Evolutionary conservation across 2,329 filamentous ascomycete species (phyloP).

Genomic region (Ceratocystis cacaofunesta): DNA sequence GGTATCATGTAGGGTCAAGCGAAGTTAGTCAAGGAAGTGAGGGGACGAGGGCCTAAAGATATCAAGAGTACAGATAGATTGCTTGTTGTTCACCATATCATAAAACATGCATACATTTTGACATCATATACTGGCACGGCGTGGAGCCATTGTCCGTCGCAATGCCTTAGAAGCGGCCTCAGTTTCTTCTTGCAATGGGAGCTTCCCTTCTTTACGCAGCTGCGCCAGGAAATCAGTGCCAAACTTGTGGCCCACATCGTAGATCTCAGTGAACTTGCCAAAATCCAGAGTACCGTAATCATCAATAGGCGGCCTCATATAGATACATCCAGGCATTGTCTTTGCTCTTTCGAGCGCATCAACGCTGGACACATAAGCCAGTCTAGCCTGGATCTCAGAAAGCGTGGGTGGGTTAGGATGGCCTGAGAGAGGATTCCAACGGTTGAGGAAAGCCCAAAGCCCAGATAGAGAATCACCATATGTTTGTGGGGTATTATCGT

Average conservation of each 20-base stretch:
- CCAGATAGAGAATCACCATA: slow-evolving; percentile 93
- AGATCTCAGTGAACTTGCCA: slow-evolving; percentile 95
- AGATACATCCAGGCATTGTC: slow-evolving; percentile 75
- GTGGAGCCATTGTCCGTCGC: slow-evolving; percentile 63
- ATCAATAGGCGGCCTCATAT: slow-evolving; percentile 93
- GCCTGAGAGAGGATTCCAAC: slow-evolving; percentile 89
- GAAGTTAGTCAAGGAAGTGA: not conserved
- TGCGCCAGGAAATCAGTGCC: slow-evolving; percentile 66
- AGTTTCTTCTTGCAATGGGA: slow-evolving; percentile 55
- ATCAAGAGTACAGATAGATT: not conserved
- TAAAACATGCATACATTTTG: not conserved
- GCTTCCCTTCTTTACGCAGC: slow-evolving; percentile 61
- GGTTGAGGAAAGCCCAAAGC: slow-evolving; percentile 85
- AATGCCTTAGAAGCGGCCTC: slow-evolving; percentile 52
- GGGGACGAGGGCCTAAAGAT: not conserved
- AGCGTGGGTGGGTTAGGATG: slow-evolving; percentile 86
- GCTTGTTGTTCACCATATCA: not conserved
- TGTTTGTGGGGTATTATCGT: slow-evolving; percentile 79
- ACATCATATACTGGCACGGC: slow-evolving; percentile 57
- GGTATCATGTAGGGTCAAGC: not conserved
- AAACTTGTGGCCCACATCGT: slow-evolving; percentile 72
- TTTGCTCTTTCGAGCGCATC: slow-evolving; percentile 92
- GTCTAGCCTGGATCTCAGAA: slow-evolving; percentile 84
- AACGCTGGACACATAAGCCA: slow-evolving; percentile 89
- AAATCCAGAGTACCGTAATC: slow-evolving; percentile 90